Conservation (phyloP, 2,329 filamentous ascomycete species). For the Ophiocordyceps camponoti-floridani region DNA sequence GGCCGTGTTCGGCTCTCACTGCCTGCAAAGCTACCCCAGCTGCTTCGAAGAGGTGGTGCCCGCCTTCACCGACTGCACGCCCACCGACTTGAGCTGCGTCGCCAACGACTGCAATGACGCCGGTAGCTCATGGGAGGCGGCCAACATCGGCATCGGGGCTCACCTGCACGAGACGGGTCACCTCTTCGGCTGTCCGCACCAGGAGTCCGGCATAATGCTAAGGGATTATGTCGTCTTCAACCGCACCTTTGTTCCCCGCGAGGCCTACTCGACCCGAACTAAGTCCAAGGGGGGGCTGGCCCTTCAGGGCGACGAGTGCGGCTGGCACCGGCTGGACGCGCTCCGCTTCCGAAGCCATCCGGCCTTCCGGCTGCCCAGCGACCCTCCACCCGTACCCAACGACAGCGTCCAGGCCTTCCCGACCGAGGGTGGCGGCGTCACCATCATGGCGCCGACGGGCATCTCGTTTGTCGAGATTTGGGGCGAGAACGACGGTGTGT, state of each 20-base stretch:
- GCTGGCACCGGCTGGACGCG: slow-evolving; percentile 79
- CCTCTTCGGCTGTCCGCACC: slow-evolving; percentile 75
- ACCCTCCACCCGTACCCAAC: slow-evolving; percentile 45
- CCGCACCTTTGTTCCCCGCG: slow-evolving; percentile 62
- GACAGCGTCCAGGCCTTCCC: slow-evolving; percentile 74
- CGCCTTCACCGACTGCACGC: slow-evolving; percentile 78
- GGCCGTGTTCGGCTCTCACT: slow-evolving; percentile 84
- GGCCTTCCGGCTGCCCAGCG: slow-evolving; percentile 70
- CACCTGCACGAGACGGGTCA: slow-evolving; percentile 86
- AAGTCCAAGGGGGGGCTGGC: slow-evolving; percentile 67
- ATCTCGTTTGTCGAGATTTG: slow-evolving; percentile 76
- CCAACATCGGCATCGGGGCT: slow-evolving; percentile 81
- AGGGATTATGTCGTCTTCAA: slow-evolving; percentile 75
- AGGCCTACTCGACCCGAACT: slow-evolving; percentile 75
- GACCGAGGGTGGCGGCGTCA: slow-evolving; percentile 56
- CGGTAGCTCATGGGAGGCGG: slow-evolving; percentile 89
- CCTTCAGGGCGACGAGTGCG: slow-evolving; percentile 63
- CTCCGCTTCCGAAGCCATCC: slow-evolving; percentile 82
- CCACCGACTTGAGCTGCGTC: slow-evolving; percentile 63
- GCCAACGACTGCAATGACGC: slow-evolving; percentile 77
- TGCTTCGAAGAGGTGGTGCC: slow-evolving; percentile 80
- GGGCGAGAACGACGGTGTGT: slow-evolving; percentile 62
- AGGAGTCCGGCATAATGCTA: slow-evolving; percentile 82
- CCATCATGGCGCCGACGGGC: slow-evolving; percentile 64
- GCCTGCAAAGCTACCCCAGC: slow-evolving; percentile 76